Conservation (phyloP, 2,329 filamentous ascomycete species). For the Grosmannia clavigera region DNA sequence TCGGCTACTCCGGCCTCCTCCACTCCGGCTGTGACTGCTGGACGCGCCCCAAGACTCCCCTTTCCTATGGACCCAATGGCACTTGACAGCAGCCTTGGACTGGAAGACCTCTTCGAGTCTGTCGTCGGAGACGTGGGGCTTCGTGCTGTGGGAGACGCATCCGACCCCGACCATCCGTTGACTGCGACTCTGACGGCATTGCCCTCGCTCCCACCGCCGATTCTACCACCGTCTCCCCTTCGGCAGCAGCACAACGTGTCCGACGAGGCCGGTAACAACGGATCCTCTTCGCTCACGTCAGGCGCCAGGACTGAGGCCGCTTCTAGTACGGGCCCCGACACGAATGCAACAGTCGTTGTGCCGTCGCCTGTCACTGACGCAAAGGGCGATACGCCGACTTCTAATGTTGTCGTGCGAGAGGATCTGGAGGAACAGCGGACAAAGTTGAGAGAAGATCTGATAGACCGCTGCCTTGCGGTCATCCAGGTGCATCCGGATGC, state of each 20-base stretch:
- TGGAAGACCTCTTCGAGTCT: constrained; percentile 9
- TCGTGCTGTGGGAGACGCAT: not conserved
- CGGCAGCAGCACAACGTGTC: not conserved
- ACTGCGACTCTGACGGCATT: not conserved
- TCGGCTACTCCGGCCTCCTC: not conserved
- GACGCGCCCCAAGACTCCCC: constrained; percentile 7
- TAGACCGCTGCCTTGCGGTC: constrained; percentile 83
- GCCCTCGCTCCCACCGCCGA: not conserved
- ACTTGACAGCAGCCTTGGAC: constrained; percentile 17
- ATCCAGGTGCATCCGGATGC: constrained; percentile 78
- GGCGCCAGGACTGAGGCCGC: not conserved
- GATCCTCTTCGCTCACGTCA: not conserved
- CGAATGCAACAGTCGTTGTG: not conserved
- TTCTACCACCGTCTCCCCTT: not conserved
- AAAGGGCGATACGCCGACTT: not conserved
- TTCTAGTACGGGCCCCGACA: not conserved
- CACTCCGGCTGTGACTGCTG: not conserved
- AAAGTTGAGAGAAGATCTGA: constrained; percentile 61
- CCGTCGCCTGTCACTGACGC: not conserved
- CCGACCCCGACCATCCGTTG: not conserved
- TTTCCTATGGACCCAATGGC: constrained; percentile 18
- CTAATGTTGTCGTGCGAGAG: constrained; percentile 42
- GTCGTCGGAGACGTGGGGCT: not conserved
- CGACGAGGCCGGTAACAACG: not conserved
- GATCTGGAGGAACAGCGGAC: constrained; percentile 66